Percentiles rank a stretch among this genome's conserved stretches.
Conservation (phyloP, 2,329 filamentous ascomycete species). For the Helotiales sp. region DNA sequence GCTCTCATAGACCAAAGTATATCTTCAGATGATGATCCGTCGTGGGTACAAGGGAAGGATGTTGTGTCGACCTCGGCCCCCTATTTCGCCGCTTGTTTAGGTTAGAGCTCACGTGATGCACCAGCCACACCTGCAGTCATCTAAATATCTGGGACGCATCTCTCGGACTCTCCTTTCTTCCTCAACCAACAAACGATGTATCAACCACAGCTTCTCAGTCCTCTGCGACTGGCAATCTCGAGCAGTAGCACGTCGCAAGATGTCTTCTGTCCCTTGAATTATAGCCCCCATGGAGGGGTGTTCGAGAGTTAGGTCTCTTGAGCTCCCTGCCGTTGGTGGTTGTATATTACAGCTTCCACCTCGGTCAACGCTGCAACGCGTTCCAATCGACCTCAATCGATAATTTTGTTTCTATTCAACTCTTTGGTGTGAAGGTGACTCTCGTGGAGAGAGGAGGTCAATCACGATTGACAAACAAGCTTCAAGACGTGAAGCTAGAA, state of each 20-base stretch:
- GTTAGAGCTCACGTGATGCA: not conserved
- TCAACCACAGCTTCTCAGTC: slow-evolving; percentile 29
- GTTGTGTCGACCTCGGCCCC: too few species aligned
- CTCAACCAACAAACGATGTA: slow-evolving; percentile 30
- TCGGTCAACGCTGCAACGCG: slow-evolving; percentile 25
- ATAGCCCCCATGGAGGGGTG: slow-evolving; percentile 37
- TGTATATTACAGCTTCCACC: slow-evolving; percentile 27
- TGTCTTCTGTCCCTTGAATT: slow-evolving; percentile 27
- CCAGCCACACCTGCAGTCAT: not conserved
- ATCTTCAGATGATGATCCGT: too few species aligned
- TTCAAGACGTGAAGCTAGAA: slow-evolving; percentile 17
- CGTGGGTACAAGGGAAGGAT: too few species aligned
- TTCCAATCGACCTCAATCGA: slow-evolving; percentile 21
- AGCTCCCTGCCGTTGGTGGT: slow-evolving; percentile 27
- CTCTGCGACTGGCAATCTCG: slow-evolving; percentile 24
- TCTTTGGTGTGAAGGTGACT: slow-evolving; percentile 14
- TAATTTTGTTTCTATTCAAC: slow-evolving; percentile 15
- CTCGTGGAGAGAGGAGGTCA: slow-evolving; percentile 12
- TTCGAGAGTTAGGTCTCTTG: slow-evolving; percentile 30
- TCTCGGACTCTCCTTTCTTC: slow-evolving; percentile 9
- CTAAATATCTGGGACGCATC: not conserved
- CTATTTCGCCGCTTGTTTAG: not conserved
- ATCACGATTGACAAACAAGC: slow-evolving; percentile 17
- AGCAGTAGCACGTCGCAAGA: slow-evolving; percentile 29
- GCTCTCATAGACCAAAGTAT: too few species aligned